phyloP scores from a whole-genome alignment of 176 grass and related monocot species.

The Oryza nivara region DNA sequence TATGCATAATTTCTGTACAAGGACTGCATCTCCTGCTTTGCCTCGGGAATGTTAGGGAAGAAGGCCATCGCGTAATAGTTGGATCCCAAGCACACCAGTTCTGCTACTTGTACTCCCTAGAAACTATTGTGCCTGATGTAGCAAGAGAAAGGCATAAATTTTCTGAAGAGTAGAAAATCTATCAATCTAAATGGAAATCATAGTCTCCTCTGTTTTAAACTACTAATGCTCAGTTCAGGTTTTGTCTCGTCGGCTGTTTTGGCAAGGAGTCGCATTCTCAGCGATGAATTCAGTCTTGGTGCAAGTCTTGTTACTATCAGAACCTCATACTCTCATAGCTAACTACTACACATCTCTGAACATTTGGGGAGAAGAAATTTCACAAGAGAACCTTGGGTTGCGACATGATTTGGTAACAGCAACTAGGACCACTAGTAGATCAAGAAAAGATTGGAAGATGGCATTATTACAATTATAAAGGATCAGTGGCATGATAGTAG shows the following conservation, averaged over 20 bases:
- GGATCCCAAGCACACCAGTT: slow-evolving; percentile 15
- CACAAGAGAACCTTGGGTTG: not conserved
- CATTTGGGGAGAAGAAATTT: not conserved
- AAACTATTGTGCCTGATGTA: not conserved
- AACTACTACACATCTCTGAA: not conserved
- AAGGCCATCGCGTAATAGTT: slow-evolving; percentile 38
- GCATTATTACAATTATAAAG: not conserved
- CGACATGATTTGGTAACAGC: not conserved
- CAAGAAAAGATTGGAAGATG: not conserved
- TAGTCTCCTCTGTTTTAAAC: not conserved
- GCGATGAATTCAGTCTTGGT: not conserved
- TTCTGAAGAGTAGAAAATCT: not conserved
- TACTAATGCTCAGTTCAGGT: not conserved
- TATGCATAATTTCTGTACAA: slow-evolving; percentile 39
- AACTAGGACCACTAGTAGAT: not conserved
- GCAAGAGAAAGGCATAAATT: not conserved
- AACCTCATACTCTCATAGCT: no score
- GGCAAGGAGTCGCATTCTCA: not conserved
- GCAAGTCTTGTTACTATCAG: not conserved
- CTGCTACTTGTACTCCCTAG: slow-evolving; percentile 6
- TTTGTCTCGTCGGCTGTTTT: not conserved
- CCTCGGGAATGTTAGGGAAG: slow-evolving; percentile 1
- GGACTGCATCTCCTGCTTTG: slow-evolving; percentile 41
- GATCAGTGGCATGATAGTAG: not conserved
- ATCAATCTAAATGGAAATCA: not conserved